phyloP scores from a whole-genome alignment of 768 basidiomycete species.

The Hygrophorus pudorinus region DNA sequence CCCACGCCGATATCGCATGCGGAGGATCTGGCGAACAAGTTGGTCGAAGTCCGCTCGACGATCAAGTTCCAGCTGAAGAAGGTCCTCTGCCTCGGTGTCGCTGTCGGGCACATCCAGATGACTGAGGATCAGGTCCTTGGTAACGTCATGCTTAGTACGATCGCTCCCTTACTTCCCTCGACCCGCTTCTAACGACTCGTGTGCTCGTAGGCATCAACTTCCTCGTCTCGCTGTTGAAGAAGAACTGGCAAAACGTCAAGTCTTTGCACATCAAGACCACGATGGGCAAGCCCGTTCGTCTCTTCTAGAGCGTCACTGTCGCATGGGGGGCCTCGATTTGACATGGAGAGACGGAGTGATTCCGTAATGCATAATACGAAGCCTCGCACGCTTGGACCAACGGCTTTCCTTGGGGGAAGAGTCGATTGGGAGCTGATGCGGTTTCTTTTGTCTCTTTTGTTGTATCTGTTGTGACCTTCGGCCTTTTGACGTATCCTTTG shows the following conservation, averaged over 20 bases:
- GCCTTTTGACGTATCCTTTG: no score
- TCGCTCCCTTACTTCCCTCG: no score
- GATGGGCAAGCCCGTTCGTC: constrained; percentile 96
- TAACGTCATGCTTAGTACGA: constrained; percentile 98
- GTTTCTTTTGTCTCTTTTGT: constrained; percentile 7
- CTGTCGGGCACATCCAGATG: constrained; percentile 97
- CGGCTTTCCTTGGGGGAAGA: constrained; percentile 52
- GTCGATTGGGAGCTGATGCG: constrained; percentile 88
- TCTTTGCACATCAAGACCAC: constrained; percentile 97
- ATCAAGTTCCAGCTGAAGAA: constrained; percentile 99
- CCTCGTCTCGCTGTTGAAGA: constrained; percentile 97
- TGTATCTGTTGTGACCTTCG: no score
- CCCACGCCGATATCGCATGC: constrained; percentile 90
- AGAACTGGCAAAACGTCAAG: constrained; percentile 99
- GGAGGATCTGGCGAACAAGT: constrained; percentile 85
- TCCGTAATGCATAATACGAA: constrained; percentile 83
- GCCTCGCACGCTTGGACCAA: constrained; percentile 99
- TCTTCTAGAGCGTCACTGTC: constrained; percentile 47
- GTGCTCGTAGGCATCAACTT: constrained; percentile 86
- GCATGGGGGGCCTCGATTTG: neutral
- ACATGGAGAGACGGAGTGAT: neutral
- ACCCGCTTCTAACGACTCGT: no score
- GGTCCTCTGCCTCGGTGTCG: constrained; percentile 97
- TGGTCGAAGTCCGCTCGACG: constrained; percentile 92
- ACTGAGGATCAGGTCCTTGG: constrained; percentile 91